A percentile compares a stretch with the other conserved stretches of the same genome.
These are phyloP conservation scores for Ophiostoma perfectum DNA, from an alignment of 2,329 filamentous ascomycete genomes.

Conservation along the genomic window DNA sequence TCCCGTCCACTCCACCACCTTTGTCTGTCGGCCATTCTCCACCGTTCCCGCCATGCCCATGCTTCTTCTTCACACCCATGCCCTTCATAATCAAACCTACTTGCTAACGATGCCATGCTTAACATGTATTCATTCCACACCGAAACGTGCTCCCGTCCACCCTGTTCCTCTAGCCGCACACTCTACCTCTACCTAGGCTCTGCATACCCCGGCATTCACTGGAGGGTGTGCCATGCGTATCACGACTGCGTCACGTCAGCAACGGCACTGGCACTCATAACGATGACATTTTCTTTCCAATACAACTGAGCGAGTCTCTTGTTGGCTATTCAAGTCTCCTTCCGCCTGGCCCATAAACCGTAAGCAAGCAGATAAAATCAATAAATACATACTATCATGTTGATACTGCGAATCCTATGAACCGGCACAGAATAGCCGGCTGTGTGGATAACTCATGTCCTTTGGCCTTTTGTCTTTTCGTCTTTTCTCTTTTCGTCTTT, in stretches of 20 bases:
- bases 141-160: slow-evolving; percentile 2
- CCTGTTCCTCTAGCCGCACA: background rate
- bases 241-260: background rate
- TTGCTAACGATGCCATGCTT: background rate
- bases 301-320: no score
- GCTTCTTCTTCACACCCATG: background rate
- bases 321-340: no score
- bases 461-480: background rate
- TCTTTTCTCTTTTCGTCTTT: background rate
- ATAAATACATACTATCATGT: background rate
- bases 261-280: background rate
- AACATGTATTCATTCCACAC: background rate
- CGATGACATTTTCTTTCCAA: no score
- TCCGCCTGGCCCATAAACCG: no score
- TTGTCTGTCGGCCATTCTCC: slow-evolving; percentile 7
- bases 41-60: background rate
- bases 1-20: slow-evolving; percentile 16
- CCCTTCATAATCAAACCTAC: background rate
- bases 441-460: background rate
- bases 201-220: slow-evolving; percentile 13
- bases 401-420: no score
- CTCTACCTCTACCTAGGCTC: background rate
- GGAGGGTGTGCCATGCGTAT: slow-evolving; percentile 19
- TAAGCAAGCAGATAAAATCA: no score
- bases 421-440: background rate